Conservation (phyloP, 306 rosid genomes). For the Abrus pulchellus region DNA sequence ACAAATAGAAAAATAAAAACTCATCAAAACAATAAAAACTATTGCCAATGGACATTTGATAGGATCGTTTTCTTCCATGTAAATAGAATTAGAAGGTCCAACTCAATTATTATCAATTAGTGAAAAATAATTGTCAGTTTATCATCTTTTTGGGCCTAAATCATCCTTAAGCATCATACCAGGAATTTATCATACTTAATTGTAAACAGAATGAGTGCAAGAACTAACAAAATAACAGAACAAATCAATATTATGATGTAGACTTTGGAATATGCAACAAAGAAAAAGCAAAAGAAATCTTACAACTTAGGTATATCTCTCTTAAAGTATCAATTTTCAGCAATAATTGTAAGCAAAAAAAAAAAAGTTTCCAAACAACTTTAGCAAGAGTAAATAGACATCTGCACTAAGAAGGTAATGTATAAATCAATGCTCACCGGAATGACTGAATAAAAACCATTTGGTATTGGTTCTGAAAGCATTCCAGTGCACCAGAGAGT, state of each 20-base stretch:
- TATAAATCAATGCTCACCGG: slow-evolving; percentile 67
- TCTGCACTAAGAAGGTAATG: slow-evolving; percentile 33
- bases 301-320: background rate
- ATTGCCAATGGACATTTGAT: background rate
- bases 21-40: background rate
- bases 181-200: slow-evolving; percentile 9
- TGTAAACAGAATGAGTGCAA: background rate
- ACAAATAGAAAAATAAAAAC: background rate
- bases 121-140: background rate
- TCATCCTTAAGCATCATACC: slow-evolving; percentile 4
- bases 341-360: background rate
- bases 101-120: slow-evolving; percentile 2
- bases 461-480: slow-evolving; percentile 92
- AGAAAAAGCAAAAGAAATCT: slow-evolving; percentile 2
- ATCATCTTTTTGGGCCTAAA: background rate
- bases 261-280: slow-evolving; percentile 32
- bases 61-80: slow-evolving; percentile 11
- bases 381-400: slow-evolving; percentile 34
- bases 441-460: slow-evolving; percentile 92
- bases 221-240: background rate
- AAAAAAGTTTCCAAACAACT: background rate
- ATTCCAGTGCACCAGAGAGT: slow-evolving; percentile 88
- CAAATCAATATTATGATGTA: slow-evolving; percentile 1
- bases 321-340: slow-evolving; percentile 31
- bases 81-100: slow-evolving; percentile 10